Percentiles rank a stretch among this genome's conserved stretches.
These are phyloP conservation scores for Venturia pyrina DNA, from an alignment of 2,329 filamentous ascomycete species.

Conservation along the genomic window DNA sequence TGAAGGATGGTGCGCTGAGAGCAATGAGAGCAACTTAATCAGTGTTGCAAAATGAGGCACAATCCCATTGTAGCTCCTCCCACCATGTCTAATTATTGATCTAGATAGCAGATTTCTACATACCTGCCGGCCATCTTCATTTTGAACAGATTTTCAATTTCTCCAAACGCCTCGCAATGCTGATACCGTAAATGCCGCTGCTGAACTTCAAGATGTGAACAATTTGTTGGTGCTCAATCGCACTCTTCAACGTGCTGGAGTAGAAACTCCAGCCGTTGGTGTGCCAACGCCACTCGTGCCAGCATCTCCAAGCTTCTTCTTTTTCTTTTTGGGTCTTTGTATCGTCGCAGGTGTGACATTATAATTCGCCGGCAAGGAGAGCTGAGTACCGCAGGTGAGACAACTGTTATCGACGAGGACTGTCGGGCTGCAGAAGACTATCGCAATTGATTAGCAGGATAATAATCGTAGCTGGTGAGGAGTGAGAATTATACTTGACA, in stretches of 20 bases:
- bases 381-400: conserved; percentile 12
- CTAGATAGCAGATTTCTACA: background rate
- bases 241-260: conserved; percentile 2
- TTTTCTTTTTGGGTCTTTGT: conserved; percentile 14
- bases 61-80: too few relatives aligned
- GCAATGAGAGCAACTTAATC: too few relatives aligned
- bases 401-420: conserved; percentile 8
- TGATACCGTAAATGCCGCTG: background rate
- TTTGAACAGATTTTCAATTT: background rate
- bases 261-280: background rate
- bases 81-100: too few relatives aligned
- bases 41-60: too few relatives aligned
- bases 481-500: conserved; percentile 53
- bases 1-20: too few relatives aligned
- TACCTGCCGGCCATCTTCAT: background rate
- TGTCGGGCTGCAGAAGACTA: conserved; percentile 13
- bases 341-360: conserved; percentile 10
- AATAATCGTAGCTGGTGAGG: background rate
- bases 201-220: background rate
- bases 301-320: conserved; percentile 11
- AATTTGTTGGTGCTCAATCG: background rate
- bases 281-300: background rate
- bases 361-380: conserved; percentile 6
- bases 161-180: background rate
- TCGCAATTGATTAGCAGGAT: background rate